Evolutionary conservation across 2,329 filamentous ascomycete genomes (phyloP), one percentile per base, ranked within the genome.

Genomic region (Tympanopsis confertula): DNA sequence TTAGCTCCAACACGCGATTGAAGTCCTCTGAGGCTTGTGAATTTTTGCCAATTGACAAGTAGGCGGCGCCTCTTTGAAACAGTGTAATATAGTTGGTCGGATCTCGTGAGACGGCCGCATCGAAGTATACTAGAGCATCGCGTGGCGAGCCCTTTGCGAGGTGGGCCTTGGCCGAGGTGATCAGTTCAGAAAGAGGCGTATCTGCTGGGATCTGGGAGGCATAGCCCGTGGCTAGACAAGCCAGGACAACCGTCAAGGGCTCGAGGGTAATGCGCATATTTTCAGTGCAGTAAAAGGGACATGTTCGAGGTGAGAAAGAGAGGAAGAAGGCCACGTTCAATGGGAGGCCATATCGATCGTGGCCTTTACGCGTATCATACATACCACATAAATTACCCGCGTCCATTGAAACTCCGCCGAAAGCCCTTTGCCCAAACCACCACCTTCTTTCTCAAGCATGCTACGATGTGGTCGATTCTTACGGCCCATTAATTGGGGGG

Each of bases 91-190:
- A 33, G 15, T 33, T 33, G 10, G 12, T 33, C 7, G 30, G 30
- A 33, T 33, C 30, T 17, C 30, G 30, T 17, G 30, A 10, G 30
- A 33, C 30, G 7, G 30, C 30, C 15, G 30, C 30, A 33, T 33
- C 30, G 15, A 10, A 33, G 30, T 10, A 33, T 10, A 33, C 10
- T 18, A 33, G 30, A 13, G 30, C 30, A 33, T 33, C 30, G 15
- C 30, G 30, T 10, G 30, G 12, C 7, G 30, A 33, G 7, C 30
- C 30, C 7, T 18, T 33, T 13, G 30, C 30, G 17, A 33, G 30
- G 15, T 33, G 30, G 15, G 30, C 15, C 17, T 33, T 33, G 10
- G 30, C 30, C 7, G 30, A 33, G 17, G 30, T 7, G 30, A 33
- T 18, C 30, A 33, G 15, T 12, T 10, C 10, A 7, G 30, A 33